These are phyloP conservation scores for Trypanosoma rangeli DNA, from an alignment of 208 protist genomes.

Conservation along the genomic window DNA sequence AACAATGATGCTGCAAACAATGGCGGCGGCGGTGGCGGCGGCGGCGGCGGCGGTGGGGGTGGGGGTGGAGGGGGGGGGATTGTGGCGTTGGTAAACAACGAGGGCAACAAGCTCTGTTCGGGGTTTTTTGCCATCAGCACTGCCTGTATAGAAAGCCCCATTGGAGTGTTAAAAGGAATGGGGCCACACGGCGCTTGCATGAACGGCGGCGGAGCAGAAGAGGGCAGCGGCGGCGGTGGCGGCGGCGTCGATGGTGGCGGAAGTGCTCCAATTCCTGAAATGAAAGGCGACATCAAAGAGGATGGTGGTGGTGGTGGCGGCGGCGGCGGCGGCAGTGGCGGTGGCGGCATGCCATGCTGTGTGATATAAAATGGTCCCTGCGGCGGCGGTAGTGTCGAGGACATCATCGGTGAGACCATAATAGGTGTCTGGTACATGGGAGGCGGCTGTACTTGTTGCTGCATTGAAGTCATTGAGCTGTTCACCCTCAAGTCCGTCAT, in stretches of 20 bases:
- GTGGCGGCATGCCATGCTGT: slow-evolving; percentile 5
- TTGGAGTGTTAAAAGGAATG: slow-evolving; percentile 7
- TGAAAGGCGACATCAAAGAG: background rate
- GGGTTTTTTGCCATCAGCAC: slow-evolving; percentile 40
- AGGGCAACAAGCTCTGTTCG: slow-evolving; percentile 20
- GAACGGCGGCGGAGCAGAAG: slow-evolving; percentile 27
- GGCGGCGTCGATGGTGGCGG: slow-evolving; percentile 11
- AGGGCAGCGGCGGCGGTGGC: too few relatives aligned
- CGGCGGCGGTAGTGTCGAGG: slow-evolving; percentile 22
- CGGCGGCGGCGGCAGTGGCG: too few relatives aligned
- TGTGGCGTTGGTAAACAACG: slow-evolving; percentile 11
- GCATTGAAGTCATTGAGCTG: background rate
- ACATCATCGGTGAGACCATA: slow-evolving; percentile 21
- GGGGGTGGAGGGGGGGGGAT: slow-evolving; percentile 7
- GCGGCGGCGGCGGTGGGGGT: slow-evolving; percentile 8
- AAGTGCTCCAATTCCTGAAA: slow-evolving; percentile 7
- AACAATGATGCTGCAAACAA: background rate
- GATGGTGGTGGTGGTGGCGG: slow-evolving; percentile 2
- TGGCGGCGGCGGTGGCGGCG: background rate
- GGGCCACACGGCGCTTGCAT: slow-evolving; percentile 6
- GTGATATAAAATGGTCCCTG: background rate
- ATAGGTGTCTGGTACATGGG: slow-evolving; percentile 29
- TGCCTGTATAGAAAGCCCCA: slow-evolving; percentile 21
- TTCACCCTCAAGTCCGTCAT: slow-evolving; percentile 1
- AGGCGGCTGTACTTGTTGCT: background rate